Percentiles rank a stretch among this genome's conserved stretches.
These are phyloP conservation scores for Chiua virens DNA, from an alignment of 768 basidiomycete species.

Conservation along the genomic window DNA sequence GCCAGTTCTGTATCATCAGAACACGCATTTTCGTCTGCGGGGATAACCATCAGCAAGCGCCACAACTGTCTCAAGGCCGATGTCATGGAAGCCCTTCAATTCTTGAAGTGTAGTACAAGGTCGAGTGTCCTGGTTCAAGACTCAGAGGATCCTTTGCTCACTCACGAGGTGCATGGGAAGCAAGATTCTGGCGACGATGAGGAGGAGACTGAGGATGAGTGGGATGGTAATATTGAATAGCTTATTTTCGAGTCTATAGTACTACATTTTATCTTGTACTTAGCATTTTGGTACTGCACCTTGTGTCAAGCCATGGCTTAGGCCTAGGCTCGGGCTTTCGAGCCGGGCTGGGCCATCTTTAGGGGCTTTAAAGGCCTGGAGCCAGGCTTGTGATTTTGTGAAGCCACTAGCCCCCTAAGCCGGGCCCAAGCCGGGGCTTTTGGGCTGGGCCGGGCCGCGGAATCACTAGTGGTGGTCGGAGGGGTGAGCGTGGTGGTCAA, in stretches of 20 bases:
- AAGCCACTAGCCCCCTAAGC: neutral
- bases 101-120: neutral
- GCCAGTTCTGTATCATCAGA: constrained; percentile 2
- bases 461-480: too few relatives aligned
- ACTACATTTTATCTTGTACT: neutral
- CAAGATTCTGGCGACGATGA: neutral
- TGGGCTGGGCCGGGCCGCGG: neutral
- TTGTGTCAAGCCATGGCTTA: neutral
- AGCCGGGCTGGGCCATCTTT: neutral
- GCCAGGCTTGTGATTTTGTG: neutral
- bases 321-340: neutral
- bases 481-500: too few relatives aligned
- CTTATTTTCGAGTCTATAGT: neutral
- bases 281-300: too few relatives aligned
- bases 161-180: neutral
- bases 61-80: constrained; percentile 4
- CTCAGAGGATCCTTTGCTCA: neutral
- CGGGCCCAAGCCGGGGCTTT: neutral
- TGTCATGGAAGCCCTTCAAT: neutral
- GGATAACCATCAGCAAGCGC: constrained; percentile 7
- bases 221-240: neutral
- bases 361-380: neutral
- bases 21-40: neutral
- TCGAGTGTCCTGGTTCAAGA: neutral
- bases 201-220: neutral